phyloP scores from a whole-genome alignment of 1,139 yeast genomes.

The Candida sp. region DNA sequence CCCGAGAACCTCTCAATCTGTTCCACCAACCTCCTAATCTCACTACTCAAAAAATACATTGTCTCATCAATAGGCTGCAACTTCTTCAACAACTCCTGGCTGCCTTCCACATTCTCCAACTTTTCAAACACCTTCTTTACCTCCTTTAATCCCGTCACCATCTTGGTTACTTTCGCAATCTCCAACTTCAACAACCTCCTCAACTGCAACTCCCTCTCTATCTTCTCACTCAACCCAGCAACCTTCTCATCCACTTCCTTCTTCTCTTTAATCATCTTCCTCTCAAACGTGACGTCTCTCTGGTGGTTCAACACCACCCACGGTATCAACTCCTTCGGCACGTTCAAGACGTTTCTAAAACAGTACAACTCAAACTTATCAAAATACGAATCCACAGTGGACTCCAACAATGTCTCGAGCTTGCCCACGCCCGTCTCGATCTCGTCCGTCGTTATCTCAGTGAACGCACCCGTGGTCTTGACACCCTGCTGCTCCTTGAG shows the following conservation, averaged over 20 bases:
- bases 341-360: constrained; percentile 71
- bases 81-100: constrained; percentile 36
- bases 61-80: constrained; percentile 60
- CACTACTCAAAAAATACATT: constrained; percentile 46
- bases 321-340: constrained; percentile 71
- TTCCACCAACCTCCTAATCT: constrained; percentile 41
- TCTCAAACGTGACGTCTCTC: constrained; percentile 48
- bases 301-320: constrained; percentile 76
- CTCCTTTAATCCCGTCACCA: constrained; percentile 35
- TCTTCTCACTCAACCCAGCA: constrained; percentile 37
- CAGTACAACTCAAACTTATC: constrained; percentile 89
- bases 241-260: constrained; percentile 41
- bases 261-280: constrained; percentile 15
- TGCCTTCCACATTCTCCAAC: constrained; percentile 17
- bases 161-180: constrained; percentile 37
- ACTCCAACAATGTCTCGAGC: constrained; percentile 77
- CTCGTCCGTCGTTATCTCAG: constrained; percentile 42
- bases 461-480: constrained; percentile 23
- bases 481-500: constrained; percentile 37
- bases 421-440: constrained; percentile 80
- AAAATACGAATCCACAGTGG: constrained; percentile 81
- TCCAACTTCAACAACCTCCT: constrained; percentile 48
- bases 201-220: constrained; percentile 49
- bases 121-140: constrained; percentile 15
- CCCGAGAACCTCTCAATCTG: constrained; percentile 39